Evolutionary conservation across 1,139 yeast genomes (phyloP).

Genomic region (Yamadazyma dushanensis): DNA sequence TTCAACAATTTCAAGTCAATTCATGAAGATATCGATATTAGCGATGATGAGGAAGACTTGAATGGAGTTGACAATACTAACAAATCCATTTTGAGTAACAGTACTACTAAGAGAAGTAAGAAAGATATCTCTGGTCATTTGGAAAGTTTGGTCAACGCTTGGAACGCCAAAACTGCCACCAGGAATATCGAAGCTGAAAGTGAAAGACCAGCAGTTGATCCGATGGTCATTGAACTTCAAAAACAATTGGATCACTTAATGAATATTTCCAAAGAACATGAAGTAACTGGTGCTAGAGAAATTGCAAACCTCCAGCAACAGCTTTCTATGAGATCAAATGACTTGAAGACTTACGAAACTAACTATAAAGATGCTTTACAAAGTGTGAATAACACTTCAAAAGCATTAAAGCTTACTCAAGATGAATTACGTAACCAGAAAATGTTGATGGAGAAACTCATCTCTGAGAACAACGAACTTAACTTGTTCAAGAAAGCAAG

Average conservation of each 20-base stretch:
- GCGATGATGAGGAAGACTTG: conserved; percentile 29
- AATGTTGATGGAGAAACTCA: conserved; percentile 53
- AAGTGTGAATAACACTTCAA: conserved; percentile 72
- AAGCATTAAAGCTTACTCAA: conserved; percentile 72
- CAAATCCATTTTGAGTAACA: conserved; percentile 29
- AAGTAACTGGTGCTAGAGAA: conserved; percentile 31
- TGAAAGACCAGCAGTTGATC: conserved; percentile 18
- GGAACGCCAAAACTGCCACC: conserved; percentile 24
- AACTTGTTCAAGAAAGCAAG: conserved; percentile 51
- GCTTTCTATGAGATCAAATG: conserved; percentile 27
- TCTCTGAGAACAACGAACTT: conserved; percentile 69
- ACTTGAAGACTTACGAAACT: conserved; percentile 44
- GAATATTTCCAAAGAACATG: conserved; percentile 39
- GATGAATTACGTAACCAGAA: conserved; percentile 66
- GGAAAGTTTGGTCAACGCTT: conserved; percentile 38
- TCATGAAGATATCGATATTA: conserved; percentile 30
- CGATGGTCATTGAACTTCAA: conserved; percentile 42
- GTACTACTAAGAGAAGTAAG: conserved; percentile 26
- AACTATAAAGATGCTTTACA: conserved; percentile 72
- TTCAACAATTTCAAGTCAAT: conserved; percentile 41
- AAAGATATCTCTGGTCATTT: conserved; percentile 41
- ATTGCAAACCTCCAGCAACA: conserved; percentile 37
- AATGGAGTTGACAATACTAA: conserved; percentile 17
- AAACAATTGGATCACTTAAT: conserved; percentile 49
- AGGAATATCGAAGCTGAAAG: conserved; percentile 8